Evolutionary conservation across 2,329 filamentous ascomycete species (phyloP), one percentile per base, ranked within the genome.

Genomic region (Ophiostoma piceae): DNA sequence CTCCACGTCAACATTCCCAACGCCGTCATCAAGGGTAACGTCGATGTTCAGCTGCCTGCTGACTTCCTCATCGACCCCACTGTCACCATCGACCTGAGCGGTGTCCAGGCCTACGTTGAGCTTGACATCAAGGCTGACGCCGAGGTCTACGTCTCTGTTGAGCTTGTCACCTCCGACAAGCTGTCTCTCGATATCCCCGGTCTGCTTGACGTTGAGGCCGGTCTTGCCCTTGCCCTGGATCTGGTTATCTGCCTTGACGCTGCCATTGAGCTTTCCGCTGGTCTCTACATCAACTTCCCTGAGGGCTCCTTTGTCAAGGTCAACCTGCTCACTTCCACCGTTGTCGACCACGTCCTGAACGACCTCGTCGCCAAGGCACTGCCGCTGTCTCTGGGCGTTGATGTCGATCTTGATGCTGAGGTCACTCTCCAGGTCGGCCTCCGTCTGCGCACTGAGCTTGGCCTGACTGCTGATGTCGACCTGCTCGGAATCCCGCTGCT

Each of bases 161-260:
- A 76, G 74, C 73, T 76, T n/a, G 43, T 72, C 16, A 62, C 71
- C 22, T 75, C 74, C 3, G 70, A 64, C 14, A 67, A 70, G 68
- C 72, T 76, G 22, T 26, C 51, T 16, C 54, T 76, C 1, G 72
- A 65, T 66, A 72, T 77, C 54, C 76, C 76, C 67, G 74, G 74
- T 51, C 71, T 77, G 12, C 67, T 72, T 4, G 72, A 73, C 35
- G 60, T 75, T 22, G 70, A 74, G 14, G 71, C 76, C 26, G 74
- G 74, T 16, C 72, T 75, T 16, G 75, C 72, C 8, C 74, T 77
- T 22, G 76, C 75, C 12, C 75, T 77, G 11, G 76, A 77, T 47
- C 73, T 77, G 3, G 71, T 77, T 9, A 68, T 77, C 66, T 69
- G 72, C 68, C 73, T 76, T 51, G 73, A 73, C 16, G 75, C 76